Evolutionary conservation across 495 filamentous ascomycete species (phyloP).

Genomic region (Penicillium subrubescens): DNA sequence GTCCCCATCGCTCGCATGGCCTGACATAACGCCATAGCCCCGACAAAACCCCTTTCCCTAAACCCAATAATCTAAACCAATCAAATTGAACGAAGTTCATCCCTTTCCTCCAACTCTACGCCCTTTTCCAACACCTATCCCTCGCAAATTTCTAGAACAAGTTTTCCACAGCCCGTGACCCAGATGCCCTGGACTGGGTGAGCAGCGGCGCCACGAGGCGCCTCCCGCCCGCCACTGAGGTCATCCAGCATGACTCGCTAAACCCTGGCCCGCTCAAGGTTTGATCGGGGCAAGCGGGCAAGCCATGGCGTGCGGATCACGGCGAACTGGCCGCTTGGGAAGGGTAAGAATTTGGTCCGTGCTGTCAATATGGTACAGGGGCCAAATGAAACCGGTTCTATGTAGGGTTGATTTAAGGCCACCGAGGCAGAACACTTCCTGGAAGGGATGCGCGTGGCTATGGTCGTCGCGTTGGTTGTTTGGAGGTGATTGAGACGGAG

Average conservation of each 20-base stretch:
- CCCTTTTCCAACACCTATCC: neutral
- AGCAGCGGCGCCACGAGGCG: constrained; percentile 15
- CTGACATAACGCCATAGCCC: constrained; percentile 5
- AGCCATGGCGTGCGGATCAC: constrained; percentile 24
- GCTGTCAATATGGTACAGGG: neutral
- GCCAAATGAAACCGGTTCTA: neutral
- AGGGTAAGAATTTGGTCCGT: neutral
- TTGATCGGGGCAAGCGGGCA: constrained; percentile 10
- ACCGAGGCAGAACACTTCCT: neutral
- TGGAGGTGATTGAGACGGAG: neutral
- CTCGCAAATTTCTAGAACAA: constrained; percentile 11
- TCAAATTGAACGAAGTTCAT: neutral
- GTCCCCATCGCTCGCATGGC: neutral
- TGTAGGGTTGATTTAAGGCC: neutral
- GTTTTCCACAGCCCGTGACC: neutral
- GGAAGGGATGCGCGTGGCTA: neutral
- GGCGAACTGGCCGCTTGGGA: constrained; percentile 3
- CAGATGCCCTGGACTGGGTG: neutral
- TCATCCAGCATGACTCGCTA: constrained; percentile 16
- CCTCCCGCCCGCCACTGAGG: constrained; percentile 28
- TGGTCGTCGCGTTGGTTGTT: neutral
- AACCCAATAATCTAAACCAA: neutral
- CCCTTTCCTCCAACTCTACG: neutral
- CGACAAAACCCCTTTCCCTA: neutral
- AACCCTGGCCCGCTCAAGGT: constrained; percentile 5